These are phyloP conservation scores for Sclerotiophoma versabilis DNA, from an alignment of 2,329 filamentous ascomycete species.

Conservation along the genomic window DNA sequence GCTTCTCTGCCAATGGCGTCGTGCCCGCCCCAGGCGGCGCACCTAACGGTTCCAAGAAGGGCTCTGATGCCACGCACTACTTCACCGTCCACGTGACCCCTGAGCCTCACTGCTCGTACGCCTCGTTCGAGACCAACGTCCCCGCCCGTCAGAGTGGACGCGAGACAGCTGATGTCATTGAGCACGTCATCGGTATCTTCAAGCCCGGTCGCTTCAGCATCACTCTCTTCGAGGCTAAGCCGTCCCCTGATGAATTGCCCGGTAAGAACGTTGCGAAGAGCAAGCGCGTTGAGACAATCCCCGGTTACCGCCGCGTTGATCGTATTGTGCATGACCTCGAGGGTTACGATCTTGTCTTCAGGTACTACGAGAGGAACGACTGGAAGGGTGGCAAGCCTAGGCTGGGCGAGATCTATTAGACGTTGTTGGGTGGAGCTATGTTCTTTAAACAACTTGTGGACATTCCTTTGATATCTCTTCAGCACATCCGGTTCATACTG, in stretches of 20 bases:
- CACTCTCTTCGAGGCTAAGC: slow-evolving; percentile 92
- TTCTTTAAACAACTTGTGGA: not conserved
- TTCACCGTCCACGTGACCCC: slow-evolving; percentile 99
- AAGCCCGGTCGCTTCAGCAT: slow-evolving; percentile 97
- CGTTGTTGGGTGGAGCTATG: not conserved
- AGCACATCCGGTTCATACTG: not conserved
- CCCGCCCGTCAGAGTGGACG: slow-evolving; percentile 86
- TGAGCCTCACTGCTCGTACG: slow-evolving; percentile 95
- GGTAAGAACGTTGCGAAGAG: slow-evolving; percentile 51
- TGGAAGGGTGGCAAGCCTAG: slow-evolving; percentile 72
- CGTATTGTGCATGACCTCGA: slow-evolving; percentile 97
- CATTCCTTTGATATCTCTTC: not conserved
- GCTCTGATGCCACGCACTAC: slow-evolving; percentile 69
- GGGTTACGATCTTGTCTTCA: slow-evolving; percentile 95
- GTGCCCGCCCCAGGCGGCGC: slow-evolving; percentile 73
- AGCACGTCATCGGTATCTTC: slow-evolving; percentile 95
- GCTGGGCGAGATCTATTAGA: slow-evolving; percentile 59
- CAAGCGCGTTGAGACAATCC: slow-evolving; percentile 74
- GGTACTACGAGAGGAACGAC: slow-evolving; percentile 92
- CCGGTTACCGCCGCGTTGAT: slow-evolving; percentile 88
- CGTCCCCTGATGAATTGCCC: slow-evolving; percentile 52
- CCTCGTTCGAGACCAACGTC: slow-evolving; percentile 98
- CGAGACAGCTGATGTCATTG: slow-evolving; percentile 87
- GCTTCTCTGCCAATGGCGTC: slow-evolving; percentile 96
- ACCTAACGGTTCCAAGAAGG: slow-evolving; percentile 53